These are phyloP conservation scores for Phytopythium aichiense DNA, from an alignment of 352 stramenopile species.

Conservation along the genomic window DNA sequence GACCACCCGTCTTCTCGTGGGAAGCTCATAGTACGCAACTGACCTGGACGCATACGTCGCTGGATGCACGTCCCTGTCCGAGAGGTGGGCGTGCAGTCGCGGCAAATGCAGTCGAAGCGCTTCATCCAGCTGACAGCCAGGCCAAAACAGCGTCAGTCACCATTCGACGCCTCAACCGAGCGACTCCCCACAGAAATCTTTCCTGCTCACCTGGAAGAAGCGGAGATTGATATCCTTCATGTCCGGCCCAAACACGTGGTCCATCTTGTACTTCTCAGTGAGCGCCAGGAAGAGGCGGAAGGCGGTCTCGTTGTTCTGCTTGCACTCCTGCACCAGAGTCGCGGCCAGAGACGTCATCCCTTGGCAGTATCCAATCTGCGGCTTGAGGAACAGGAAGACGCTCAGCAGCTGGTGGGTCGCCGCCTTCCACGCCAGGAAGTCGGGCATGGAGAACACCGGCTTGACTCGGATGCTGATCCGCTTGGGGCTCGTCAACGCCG, in stretches of 20 bases:
- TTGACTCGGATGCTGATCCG: slow-evolving; percentile 18
- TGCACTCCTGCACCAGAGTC: slow-evolving; percentile 37
- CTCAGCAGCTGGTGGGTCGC: slow-evolving; percentile 35
- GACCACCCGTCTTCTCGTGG: too few species aligned
- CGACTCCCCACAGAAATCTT: neutral
- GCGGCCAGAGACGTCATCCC: slow-evolving; percentile 46
- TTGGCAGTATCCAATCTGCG: slow-evolving; percentile 52
- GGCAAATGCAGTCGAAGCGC: slow-evolving; percentile 31
- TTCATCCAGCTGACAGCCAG: slow-evolving; percentile 29
- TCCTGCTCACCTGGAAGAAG: slow-evolving; percentile 27
- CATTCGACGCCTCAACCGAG: neutral
- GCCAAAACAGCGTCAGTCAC: neutral
- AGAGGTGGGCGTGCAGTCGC: slow-evolving; percentile 34
- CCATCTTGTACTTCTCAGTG: slow-evolving; percentile 49
- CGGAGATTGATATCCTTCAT: slow-evolving; percentile 54
- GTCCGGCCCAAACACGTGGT: slow-evolving; percentile 37
- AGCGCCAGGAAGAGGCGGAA: slow-evolving; percentile 45
- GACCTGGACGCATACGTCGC: slow-evolving; percentile 48
- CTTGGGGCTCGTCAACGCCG: slow-evolving; percentile 16
- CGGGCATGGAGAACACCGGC: slow-evolving; percentile 19
- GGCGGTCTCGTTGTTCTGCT: slow-evolving; percentile 42
- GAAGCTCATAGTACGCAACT: neutral
- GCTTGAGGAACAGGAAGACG: slow-evolving; percentile 41
- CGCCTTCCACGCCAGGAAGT: slow-evolving; percentile 34
- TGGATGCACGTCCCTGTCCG: slow-evolving; percentile 39